These are phyloP conservation scores for Pseudogymnoascus sp. DNA, from an alignment of 2,329 filamentous ascomycete species.

Conservation along the genomic window DNA sequence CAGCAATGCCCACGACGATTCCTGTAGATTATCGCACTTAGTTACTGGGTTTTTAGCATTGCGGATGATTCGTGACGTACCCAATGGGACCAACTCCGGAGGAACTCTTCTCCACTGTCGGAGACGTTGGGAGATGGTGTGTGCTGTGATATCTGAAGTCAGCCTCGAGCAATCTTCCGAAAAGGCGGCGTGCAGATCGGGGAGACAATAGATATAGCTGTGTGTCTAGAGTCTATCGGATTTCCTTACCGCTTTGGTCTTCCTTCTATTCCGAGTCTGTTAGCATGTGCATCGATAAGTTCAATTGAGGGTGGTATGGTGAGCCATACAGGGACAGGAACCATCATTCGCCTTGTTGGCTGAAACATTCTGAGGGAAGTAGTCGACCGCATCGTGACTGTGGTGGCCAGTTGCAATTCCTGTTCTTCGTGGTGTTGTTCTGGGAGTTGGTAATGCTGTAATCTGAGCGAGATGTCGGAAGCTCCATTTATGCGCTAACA, in stretches of 20 bases:
- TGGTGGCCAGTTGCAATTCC: conserved; percentile 11
- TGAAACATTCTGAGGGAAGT: conserved; percentile 58
- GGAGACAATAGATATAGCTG: conserved; percentile 1
- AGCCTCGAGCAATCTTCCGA: not conserved
- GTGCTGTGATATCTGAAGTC: conserved; percentile 50
- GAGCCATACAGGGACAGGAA: conserved; percentile 62
- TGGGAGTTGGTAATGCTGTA: conserved; percentile 13
- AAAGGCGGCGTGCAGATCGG: not conserved
- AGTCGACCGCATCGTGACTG: conserved; percentile 37
- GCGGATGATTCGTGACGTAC: conserved; percentile 46
- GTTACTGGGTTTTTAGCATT: conserved; percentile 19
- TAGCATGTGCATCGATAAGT: not conserved
- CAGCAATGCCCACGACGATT: conserved; percentile 77
- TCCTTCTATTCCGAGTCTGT: conserved; percentile 42
- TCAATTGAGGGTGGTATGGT: conserved; percentile 29
- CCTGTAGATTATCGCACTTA: conserved; percentile 40
- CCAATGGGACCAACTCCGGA: conserved; percentile 87
- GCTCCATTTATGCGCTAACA: conserved; percentile 27
- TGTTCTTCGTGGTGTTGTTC: conserved; percentile 9
- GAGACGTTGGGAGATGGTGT: conserved; percentile 93
- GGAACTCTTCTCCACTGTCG: conserved; percentile 84
- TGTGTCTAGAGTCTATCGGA: conserved; percentile 16
- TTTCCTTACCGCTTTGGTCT: conserved; percentile 54
- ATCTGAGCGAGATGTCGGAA: conserved; percentile 13
- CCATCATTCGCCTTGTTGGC: conserved; percentile 58